Evolutionary conservation across 192 early-diverging fungal genomes (phyloP), one percentile per base, ranked within the genome.

Genomic region (Phlyctochytrium arcticum): DNA sequence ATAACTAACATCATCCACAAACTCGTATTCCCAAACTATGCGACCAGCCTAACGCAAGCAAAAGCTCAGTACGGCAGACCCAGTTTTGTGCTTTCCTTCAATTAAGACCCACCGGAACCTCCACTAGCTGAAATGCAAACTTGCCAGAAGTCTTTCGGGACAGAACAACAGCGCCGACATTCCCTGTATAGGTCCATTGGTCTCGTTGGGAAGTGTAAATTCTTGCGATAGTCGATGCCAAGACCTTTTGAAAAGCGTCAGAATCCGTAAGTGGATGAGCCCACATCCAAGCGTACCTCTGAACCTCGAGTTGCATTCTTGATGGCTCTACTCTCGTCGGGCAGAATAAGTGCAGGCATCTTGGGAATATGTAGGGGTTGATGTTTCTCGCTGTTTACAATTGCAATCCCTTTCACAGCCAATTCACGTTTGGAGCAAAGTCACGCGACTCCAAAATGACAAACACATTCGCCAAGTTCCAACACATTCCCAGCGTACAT

Each of bases 91-190:
- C n/a, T n/a, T n/a, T n/a, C n/a, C n/a, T n/a, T n/a, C n/a, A n/a
- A n/a, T n/a, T 33, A 23, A 6, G 17, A 29, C 60, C 17, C 59
- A 80, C 78, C 53, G 46, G 31, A 29, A 78, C 48, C 36, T 81
- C 76, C 24, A 81, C 66, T 10, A 81, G 24, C 36, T 57, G 50
- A 33, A 81, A 54, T 17, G 35, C 48, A 30, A 69, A 73, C 5
- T 36, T 47, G 19, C 23, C 37, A 26, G 37, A 34, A 7, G n/a
- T 24, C 7, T 54, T 54, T 17, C 47, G 29, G 24, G 51, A 32
- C 6, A 80, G 57, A 44, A 63, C 79, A 3, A 75, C 36, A 15
- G 70, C 79, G 8, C 79, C 79, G 36, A 58, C 59, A 17, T 73
- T 71, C 5, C 60, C 53, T 2, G 47, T 36, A 53, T 76, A 72